Conservation (phyloP, 768 basidiomycete genomes). For the Phaeotremella fagi region DNA sequence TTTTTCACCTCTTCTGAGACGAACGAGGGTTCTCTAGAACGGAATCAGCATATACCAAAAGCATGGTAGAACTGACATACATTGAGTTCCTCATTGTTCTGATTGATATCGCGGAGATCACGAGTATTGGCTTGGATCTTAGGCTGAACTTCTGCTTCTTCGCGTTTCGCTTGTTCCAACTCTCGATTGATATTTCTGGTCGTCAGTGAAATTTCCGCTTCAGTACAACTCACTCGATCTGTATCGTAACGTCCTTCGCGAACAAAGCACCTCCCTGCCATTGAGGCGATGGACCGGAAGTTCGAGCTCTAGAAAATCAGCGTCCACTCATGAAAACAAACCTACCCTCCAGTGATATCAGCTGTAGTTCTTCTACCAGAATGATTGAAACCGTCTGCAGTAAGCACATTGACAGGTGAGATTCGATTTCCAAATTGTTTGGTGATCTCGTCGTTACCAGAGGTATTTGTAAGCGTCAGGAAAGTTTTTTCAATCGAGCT, state of each 20-base stretch:
- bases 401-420: slow-evolving; percentile 5
- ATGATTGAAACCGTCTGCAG: slow-evolving; percentile 17
- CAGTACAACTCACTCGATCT: slow-evolving; percentile 3
- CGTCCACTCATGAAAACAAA: neutral
- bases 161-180: neutral
- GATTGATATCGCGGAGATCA: slow-evolving; percentile 1
- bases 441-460: slow-evolving; percentile 56
- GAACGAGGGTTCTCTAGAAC: too few relatives aligned
- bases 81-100: slow-evolving; percentile 1
- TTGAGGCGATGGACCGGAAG: slow-evolving; percentile 6
- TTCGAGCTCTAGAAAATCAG: neutral
- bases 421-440: slow-evolving; percentile 11
- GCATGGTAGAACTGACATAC: too few relatives aligned
- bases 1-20: too few relatives aligned
- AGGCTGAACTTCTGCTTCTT: neutral
- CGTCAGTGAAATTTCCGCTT: neutral
- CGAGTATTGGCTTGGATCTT: neutral
- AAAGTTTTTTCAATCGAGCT: slow-evolving; percentile 66
- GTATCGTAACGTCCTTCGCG: slow-evolving; percentile 5
- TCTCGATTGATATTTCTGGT: neutral
- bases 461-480: slow-evolving; percentile 60
- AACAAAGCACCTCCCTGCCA: slow-evolving; percentile 18
- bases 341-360: neutral
- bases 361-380: neutral
- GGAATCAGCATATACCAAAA: too few relatives aligned